These are phyloP conservation scores for Brasenia schreberi DNA, from an alignment of 164 flowering plant species.

Conservation along the genomic window DNA sequence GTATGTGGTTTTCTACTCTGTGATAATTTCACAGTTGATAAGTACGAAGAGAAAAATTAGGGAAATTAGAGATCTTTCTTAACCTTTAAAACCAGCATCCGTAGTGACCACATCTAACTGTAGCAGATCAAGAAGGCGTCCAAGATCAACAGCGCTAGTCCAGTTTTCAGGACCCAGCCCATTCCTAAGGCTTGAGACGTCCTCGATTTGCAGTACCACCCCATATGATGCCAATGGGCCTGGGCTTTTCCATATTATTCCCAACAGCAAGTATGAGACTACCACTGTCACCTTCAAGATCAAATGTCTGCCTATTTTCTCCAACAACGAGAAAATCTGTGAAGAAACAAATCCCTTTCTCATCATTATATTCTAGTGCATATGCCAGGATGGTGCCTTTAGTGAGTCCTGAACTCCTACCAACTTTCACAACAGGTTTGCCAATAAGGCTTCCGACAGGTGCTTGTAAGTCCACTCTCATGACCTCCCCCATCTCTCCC, in stretches of 20 bases:
- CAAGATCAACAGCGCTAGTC: slow-evolving; percentile 98
- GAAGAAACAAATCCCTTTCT: slow-evolving; percentile 88
- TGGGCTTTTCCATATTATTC: slow-evolving; percentile 53
- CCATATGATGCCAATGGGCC: slow-evolving; percentile 92
- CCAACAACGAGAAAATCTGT: slow-evolving; percentile 94
- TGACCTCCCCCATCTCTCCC: slow-evolving; percentile 72
- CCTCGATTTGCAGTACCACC: slow-evolving; percentile 98
- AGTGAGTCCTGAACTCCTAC: slow-evolving; percentile 94
- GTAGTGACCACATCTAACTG: slow-evolving; percentile 80
- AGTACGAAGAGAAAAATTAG: too few relatives aligned
- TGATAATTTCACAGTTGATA: not conserved
- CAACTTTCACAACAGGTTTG: slow-evolving; percentile 76
- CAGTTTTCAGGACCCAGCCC: slow-evolving; percentile 91
- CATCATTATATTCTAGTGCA: slow-evolving; percentile 88
- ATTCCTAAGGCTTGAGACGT: slow-evolving; percentile 66
- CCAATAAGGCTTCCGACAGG: slow-evolving; percentile 69
- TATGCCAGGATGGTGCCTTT: slow-evolving; percentile 87
- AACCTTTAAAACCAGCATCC: slow-evolving; percentile 63
- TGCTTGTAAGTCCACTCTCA: slow-evolving; percentile 65
- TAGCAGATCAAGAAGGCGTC: slow-evolving; percentile 87
- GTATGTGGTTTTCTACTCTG: not conserved
- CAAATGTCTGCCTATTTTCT: slow-evolving; percentile 86
- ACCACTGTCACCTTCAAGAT: slow-evolving; percentile 97
- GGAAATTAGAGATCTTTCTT: slow-evolving; percentile 6
- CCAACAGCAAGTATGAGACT: slow-evolving; percentile 73